These are phyloP conservation scores for Cerrena zonata DNA, from an alignment of 1,284 basidiomycete species.

Conservation along the genomic window DNA sequence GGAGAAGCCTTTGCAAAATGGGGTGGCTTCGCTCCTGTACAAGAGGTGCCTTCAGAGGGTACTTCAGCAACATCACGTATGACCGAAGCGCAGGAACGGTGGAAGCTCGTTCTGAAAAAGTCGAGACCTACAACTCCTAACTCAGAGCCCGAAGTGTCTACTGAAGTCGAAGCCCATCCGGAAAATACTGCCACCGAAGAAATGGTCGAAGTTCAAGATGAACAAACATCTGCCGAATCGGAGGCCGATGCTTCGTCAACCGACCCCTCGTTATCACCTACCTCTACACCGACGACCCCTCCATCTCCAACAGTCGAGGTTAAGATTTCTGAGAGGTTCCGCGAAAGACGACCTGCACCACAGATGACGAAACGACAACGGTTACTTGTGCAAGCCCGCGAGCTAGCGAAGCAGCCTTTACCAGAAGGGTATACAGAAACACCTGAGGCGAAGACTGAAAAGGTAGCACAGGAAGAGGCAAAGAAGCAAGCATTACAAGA, in stretches of 20 bases:
- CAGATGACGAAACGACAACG: constrained; percentile 18
- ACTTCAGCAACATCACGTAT: neutral
- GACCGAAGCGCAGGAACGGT: neutral
- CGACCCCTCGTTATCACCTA: neutral
- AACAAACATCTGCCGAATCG: neutral
- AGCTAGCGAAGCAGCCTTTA: constrained; percentile 22
- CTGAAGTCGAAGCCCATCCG: neutral
- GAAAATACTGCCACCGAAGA: no score
- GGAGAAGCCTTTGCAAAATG: constrained; percentile 6
- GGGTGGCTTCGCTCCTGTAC: constrained; percentile 7
- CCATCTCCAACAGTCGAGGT: neutral
- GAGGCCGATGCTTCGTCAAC: neutral
- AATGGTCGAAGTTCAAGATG: no score
- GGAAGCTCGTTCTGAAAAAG: neutral
- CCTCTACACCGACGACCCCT: neutral
- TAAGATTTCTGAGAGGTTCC: neutral
- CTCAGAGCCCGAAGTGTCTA: neutral
- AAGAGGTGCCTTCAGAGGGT: neutral
- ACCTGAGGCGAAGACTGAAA: constrained; percentile 9
- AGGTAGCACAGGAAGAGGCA: constrained; percentile 9
- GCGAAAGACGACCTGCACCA: neutral
- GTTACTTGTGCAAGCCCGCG: constrained; percentile 25
- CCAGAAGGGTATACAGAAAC: constrained; percentile 9
- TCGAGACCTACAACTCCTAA: neutral
- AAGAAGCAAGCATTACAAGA: constrained; percentile 7